These are phyloP conservation scores for Tulasnella sp. DNA, from an alignment of 768 basidiomycete species.

Conservation along the genomic window DNA sequence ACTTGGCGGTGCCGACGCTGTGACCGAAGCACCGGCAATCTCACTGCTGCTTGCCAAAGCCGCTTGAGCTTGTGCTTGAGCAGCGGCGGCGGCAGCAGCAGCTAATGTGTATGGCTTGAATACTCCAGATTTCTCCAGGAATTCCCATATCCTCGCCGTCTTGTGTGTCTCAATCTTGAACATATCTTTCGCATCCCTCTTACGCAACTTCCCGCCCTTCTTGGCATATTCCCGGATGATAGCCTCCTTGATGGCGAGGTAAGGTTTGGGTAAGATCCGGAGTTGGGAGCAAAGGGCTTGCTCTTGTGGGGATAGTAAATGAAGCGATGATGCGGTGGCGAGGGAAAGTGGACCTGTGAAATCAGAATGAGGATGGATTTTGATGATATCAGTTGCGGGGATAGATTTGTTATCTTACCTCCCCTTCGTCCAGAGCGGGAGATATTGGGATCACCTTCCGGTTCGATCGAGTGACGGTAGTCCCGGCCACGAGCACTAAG, in stretches of 20 bases:
- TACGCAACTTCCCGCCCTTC: conserved; percentile 75
- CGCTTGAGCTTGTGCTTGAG: neutral
- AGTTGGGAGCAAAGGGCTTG: conserved; percentile 80
- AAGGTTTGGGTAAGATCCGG: conserved; percentile 89
- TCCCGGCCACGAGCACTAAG: too few species aligned
- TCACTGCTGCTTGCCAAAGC: neutral
- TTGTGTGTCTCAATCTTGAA: conserved; percentile 93
- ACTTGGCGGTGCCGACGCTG: too few species aligned
- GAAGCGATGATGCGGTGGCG: conserved; percentile 79
- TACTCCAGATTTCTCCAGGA: conserved; percentile 69
- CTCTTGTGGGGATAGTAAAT: conserved; percentile 81
- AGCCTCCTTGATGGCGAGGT: conserved; percentile 91
- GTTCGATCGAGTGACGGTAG: too few species aligned
- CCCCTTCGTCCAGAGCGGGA: too few species aligned
- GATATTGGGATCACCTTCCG: too few species aligned
- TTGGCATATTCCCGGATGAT: conserved; percentile 88
- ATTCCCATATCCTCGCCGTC: conserved; percentile 87
- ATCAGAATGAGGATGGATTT: neutral
- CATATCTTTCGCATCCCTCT: conserved; percentile 79
- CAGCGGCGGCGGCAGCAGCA: neutral
- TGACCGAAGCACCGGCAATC: too few species aligned
- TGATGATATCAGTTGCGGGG: neutral
- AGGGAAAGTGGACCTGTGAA: conserved; percentile 58
- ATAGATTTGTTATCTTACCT: neutral
- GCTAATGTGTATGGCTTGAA: conserved; percentile 16